Evolutionary conservation across 139 green algal genomes (phyloP).

Genomic region (Chlamydomonas applanata): DNA sequence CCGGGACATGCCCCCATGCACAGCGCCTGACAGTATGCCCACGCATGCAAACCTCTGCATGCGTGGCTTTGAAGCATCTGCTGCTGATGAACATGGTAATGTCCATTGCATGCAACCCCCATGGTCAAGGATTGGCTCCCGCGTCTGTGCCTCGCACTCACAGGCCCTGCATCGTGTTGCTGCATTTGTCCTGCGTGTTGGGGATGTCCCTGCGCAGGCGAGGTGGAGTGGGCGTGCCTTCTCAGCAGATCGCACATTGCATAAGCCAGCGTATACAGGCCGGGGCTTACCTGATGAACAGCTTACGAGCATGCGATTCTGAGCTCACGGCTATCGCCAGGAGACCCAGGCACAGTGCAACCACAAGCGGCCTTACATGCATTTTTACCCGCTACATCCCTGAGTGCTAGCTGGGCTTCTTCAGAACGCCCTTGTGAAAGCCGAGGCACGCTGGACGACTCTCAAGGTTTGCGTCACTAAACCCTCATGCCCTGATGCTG

Average conservation of each 20-base stretch:
- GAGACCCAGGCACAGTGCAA: not conserved
- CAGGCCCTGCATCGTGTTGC: constrained; percentile 5
- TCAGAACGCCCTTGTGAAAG: too few species aligned
- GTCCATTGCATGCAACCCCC: too few species aligned
- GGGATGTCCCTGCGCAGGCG: not conserved
- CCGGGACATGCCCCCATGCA: too few species aligned
- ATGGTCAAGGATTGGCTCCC: too few species aligned
- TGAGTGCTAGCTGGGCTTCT: too few species aligned
- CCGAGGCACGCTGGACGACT: too few species aligned
- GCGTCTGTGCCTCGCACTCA: not conserved
- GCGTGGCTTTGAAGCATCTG: too few species aligned
- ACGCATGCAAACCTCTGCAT: too few species aligned
- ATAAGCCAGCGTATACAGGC: not conserved
- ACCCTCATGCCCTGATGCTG: too few species aligned
- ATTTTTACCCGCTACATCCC: not conserved
- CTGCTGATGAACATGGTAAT: too few species aligned
- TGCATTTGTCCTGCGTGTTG: not conserved
- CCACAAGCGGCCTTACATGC: not conserved
- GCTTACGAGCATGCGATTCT: not conserved
- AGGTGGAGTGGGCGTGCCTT: not conserved
- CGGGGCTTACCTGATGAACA: not conserved
- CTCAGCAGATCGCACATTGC: not conserved
- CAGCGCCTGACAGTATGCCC: too few species aligned
- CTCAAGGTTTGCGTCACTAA: too few species aligned
- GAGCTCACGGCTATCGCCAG: not conserved